Base-by-base conservation (phyloP, 2,329 filamentous ascomycete species). In the Venturia oleaginea region DNA sequence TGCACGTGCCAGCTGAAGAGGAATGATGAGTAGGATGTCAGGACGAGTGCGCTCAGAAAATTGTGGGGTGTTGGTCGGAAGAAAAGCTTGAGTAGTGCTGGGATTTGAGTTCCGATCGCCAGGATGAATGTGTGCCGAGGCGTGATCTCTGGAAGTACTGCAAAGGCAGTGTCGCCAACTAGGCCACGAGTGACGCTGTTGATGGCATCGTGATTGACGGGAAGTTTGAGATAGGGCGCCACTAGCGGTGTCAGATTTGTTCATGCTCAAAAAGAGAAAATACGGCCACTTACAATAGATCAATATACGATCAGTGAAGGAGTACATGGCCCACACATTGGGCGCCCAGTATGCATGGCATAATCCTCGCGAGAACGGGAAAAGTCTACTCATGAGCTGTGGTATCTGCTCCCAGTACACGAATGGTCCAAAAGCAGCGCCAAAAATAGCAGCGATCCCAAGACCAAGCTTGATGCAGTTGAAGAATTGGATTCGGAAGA, bases 291-390 rank as follows among this genome's bases (percentile, higher is more conserved):
- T 57, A 57, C 51, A 34, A 70, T 86, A 84, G 66, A 99, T 96
- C 68, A 99, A 74, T 8, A 91, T 77, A 63, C 94, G 84, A 72
- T 99, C 94, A 1, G 83, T 79, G 73, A 97, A 96, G 0, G 94
- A 97, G 76, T 99, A 99, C 73, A 97, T 84, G 0, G 94, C 93
- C 94, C 94, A 99, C 1, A 96, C 80, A 69, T 99, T 99, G 0
- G 94, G 92, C 15, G 94, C 94, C 94, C 94, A 99, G 75, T 99
- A 99, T 0, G 94, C 94, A 78, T 99, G 94, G 73, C 93, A 97
- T 4, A 99, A 80, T 0, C 94, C 94, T 66, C 94, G 83, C 0
- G 92, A 92, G 75, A 99, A 99, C 0, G 94, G 94, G 71, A 99
- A 99, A 10, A 99, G 79, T 42, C 94, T 84, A 72, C 86, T 88